phyloP scores from a whole-genome alignment of 768 basidiomycete species.

The Jaapia argillacea region DNA sequence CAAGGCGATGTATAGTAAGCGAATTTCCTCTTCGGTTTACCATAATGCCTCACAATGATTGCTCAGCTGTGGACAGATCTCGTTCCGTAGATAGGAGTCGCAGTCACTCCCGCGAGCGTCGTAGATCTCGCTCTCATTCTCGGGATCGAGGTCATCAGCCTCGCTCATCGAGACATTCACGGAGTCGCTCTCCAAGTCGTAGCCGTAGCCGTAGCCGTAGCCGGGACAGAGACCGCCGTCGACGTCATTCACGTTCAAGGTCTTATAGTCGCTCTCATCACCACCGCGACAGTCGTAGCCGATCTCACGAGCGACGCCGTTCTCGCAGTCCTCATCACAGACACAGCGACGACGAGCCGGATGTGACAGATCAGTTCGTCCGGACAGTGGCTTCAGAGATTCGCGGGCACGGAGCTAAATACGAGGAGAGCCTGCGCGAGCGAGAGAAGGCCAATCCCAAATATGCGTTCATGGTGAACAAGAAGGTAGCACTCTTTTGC shows the following conservation, averaged over 20 bases:
- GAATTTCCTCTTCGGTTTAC: neutral
- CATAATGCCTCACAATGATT: slow-evolving; percentile 5
- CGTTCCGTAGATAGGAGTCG: neutral
- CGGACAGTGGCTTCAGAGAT: slow-evolving; percentile 81
- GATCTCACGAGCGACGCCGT: slow-evolving; percentile 25
- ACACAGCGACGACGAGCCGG: slow-evolving; percentile 46
- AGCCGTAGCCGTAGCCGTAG: slow-evolving; percentile 18
- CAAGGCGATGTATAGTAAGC: slow-evolving; percentile 72
- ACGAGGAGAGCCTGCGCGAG: slow-evolving; percentile 64
- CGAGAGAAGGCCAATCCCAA: slow-evolving; percentile 76
- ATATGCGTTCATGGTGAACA: slow-evolving; percentile 59
- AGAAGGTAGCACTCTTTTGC: slow-evolving; percentile 2
- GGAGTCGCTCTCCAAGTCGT: neutral
- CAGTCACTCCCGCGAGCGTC: neutral
- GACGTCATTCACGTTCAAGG: slow-evolving; percentile 36
- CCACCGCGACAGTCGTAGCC: slow-evolving; percentile 32
- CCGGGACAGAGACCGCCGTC: slow-evolving; percentile 34
- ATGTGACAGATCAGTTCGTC: slow-evolving; percentile 79
- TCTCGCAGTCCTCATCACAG: slow-evolving; percentile 20
- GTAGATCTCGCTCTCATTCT: neutral
- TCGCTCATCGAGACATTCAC: too few species aligned
- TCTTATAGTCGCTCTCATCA: slow-evolving; percentile 30
- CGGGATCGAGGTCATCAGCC: neutral
- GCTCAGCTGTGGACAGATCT: neutral
- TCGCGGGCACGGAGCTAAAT: slow-evolving; percentile 67